These are phyloP conservation scores for Colletotrichum sp. DNA, from an alignment of 2,329 filamentous ascomycete species.

Conservation along the genomic window DNA sequence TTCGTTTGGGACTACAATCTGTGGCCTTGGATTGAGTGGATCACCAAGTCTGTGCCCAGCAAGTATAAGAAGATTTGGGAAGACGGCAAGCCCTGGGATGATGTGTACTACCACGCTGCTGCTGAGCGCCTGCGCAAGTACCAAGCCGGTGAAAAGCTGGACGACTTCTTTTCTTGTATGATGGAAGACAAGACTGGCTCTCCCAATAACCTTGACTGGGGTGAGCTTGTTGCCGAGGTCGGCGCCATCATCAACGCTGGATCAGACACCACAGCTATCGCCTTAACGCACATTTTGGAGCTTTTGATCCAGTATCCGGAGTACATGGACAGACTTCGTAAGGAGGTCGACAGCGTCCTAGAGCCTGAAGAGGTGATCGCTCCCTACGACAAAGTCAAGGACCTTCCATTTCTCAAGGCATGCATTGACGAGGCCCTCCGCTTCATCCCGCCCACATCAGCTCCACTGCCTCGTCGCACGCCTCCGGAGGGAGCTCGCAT, in stretches of 20 bases:
- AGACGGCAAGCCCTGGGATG: constrained; percentile 47
- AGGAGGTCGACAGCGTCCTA: constrained; percentile 52
- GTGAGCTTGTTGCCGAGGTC: constrained; percentile 63
- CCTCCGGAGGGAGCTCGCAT: constrained; percentile 48
- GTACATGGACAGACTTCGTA: constrained; percentile 40
- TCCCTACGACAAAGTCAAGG: constrained; percentile 53
- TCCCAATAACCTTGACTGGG: constrained; percentile 54
- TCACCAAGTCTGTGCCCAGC: constrained; percentile 36
- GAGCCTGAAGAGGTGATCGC: constrained; percentile 47
- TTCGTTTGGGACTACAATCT: not conserved
- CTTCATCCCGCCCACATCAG: constrained; percentile 46
- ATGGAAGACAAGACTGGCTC: constrained; percentile 32
- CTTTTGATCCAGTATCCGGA: constrained; percentile 53
- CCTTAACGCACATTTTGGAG: constrained; percentile 58
- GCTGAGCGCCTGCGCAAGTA: constrained; percentile 37
- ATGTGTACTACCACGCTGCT: constrained; percentile 38
- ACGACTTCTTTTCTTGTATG: constrained; percentile 32
- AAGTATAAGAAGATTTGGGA: constrained; percentile 41
- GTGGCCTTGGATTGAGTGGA: not conserved
- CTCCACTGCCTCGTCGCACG: constrained; percentile 47
- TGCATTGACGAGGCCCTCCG: constrained; percentile 56
- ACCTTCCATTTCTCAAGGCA: constrained; percentile 56
- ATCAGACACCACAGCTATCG: constrained; percentile 50
- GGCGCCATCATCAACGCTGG: constrained; percentile 59
- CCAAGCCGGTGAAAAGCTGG: constrained; percentile 56